phyloP scores from a whole-genome alignment of 2,329 filamentous ascomycete species.

The Ophiostoma angusticollis region DNA sequence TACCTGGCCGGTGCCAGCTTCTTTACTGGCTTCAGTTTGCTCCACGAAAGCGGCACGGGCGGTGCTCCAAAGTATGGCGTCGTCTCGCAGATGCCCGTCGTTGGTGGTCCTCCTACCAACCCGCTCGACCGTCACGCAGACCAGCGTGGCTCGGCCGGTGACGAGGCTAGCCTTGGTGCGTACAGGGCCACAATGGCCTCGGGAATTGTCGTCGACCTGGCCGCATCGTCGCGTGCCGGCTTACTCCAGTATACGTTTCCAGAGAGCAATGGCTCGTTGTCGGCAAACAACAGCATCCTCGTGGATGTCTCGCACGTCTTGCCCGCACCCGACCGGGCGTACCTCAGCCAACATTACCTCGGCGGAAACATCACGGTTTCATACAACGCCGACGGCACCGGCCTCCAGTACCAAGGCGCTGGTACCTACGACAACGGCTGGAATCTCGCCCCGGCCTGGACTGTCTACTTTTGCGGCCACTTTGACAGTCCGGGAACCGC shows the following conservation, averaged over 20 bases:
- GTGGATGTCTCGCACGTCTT: slow-evolving; percentile 56
- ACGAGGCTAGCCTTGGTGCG: slow-evolving; percentile 41
- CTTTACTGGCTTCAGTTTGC: slow-evolving; percentile 47
- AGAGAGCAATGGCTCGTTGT: not conserved
- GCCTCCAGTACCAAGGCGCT: slow-evolving; percentile 41
- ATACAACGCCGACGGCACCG: slow-evolving; percentile 12
- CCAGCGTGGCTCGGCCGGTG: slow-evolving; percentile 33
- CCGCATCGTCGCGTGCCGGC: slow-evolving; percentile 42
- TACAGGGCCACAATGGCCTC: slow-evolving; percentile 44
- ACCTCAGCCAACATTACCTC: slow-evolving; percentile 48
- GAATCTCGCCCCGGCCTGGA: slow-evolving; percentile 52
- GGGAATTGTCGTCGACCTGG: slow-evolving; percentile 43
- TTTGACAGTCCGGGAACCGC: slow-evolving; percentile 29
- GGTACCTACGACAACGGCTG: slow-evolving; percentile 54
- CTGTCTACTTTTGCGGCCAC: slow-evolving; percentile 48
- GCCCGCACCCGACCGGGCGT: slow-evolving; percentile 46
- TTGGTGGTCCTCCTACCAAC: slow-evolving; percentile 22
- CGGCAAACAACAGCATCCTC: slow-evolving; percentile 26
- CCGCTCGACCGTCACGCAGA: slow-evolving; percentile 39
- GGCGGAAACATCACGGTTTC: slow-evolving; percentile 42
- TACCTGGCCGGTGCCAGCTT: slow-evolving; percentile 25
- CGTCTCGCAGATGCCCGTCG: slow-evolving; percentile 44
- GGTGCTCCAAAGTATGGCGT: slow-evolving; percentile 60
- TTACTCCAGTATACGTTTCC: slow-evolving; percentile 48
- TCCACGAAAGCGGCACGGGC: slow-evolving; percentile 55